A percentile compares a stretch with the other conserved stretches of the same genome.
Evolutionary conservation across 2,329 filamentous ascomycete genomes (phyloP).

Genomic region (Thielaviopsis musarum): DNA sequence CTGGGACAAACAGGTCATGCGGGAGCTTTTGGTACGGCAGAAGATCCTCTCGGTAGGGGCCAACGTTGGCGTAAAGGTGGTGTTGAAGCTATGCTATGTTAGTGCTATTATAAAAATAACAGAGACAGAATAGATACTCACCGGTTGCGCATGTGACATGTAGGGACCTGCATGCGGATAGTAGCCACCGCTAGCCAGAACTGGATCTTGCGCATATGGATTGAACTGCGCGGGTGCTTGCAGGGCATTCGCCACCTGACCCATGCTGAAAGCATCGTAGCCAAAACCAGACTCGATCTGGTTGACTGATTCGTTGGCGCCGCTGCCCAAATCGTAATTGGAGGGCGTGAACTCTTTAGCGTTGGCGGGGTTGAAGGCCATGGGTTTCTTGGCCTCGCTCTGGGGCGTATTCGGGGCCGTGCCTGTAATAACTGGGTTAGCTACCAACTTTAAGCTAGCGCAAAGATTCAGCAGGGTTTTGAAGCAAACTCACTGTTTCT

Average conservation of each 20-base stretch:
- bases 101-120: conserved; percentile 13
- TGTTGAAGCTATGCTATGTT: conserved; percentile 51
- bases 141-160: conserved; percentile 40
- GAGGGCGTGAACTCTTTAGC: conserved; percentile 43
- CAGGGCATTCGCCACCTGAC: conserved; percentile 34
- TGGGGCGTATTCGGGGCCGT: conserved; percentile 10
- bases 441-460: conserved; percentile 5
- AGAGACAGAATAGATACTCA: conserved; percentile 20
- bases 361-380: conserved; percentile 37
- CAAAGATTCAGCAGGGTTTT: neutral
- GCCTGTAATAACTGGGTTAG: conserved; percentile 11
- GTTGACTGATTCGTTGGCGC: conserved; percentile 1
- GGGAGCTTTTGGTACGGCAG: conserved; percentile 71
- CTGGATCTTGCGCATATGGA: conserved; percentile 65
- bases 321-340: conserved; percentile 7
- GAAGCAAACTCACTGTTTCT: conserved; percentile 28
- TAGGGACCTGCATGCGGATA: conserved; percentile 44
- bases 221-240: conserved; percentile 39
- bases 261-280: conserved; percentile 50
- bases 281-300: conserved; percentile 10
- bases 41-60: conserved; percentile 65
- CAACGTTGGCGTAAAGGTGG: conserved; percentile 80
- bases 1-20: conserved; percentile 83
- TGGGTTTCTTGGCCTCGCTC: conserved; percentile 14
- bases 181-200: conserved; percentile 42